These are phyloP conservation scores for Colletotrichum eleusines DNA, from an alignment of 2,329 filamentous ascomycete species.

Conservation along the genomic window DNA sequence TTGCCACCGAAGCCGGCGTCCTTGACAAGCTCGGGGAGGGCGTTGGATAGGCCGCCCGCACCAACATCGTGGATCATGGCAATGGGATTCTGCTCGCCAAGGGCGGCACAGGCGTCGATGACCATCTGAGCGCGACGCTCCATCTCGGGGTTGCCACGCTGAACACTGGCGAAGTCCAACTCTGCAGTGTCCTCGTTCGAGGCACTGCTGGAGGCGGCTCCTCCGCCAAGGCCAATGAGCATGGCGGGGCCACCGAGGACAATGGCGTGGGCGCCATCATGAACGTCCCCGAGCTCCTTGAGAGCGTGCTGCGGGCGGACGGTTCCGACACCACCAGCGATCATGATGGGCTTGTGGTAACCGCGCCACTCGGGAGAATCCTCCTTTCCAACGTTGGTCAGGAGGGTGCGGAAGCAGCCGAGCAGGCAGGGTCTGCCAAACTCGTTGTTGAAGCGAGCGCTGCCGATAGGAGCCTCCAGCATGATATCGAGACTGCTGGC, in stretches of 20 bases:
- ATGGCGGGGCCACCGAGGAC: slow-evolving; percentile 97
- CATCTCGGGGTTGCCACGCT: slow-evolving; percentile 96
- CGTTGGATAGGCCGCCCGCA: slow-evolving; percentile 84
- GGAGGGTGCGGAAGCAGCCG: slow-evolving; percentile 92
- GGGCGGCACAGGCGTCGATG: slow-evolving; percentile 90
- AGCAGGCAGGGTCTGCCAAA: slow-evolving; percentile 91
- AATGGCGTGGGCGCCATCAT: slow-evolving; percentile 88
- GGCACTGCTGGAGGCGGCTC: slow-evolving; percentile 91
- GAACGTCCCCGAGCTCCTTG: slow-evolving; percentile 83
- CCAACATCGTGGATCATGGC: slow-evolving; percentile 98
- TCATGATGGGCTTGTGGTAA: slow-evolving; percentile 99
- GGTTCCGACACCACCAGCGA: slow-evolving; percentile 94
- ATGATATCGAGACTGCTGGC: slow-evolving; percentile 97
- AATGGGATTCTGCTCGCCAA: slow-evolving; percentile 89
- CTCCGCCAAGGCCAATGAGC: slow-evolving; percentile 96
- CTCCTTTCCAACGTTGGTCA: slow-evolving; percentile 73
- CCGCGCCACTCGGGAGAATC: slow-evolving; percentile 78
- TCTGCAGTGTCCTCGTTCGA: slow-evolving; percentile 91
- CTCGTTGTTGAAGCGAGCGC: slow-evolving; percentile 96
- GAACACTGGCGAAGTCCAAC: slow-evolving; percentile 96
- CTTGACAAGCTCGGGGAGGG: slow-evolving; percentile 85
- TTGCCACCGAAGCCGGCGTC: slow-evolving; percentile 91
- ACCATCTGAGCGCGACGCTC: slow-evolving; percentile 97
- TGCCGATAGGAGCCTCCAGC: slow-evolving; percentile 95
- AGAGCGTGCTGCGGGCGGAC: slow-evolving; percentile 91